These are phyloP conservation scores for Nicotiana noctiflora DNA, from an alignment of 257 asterid genomes.

Conservation along the genomic window DNA sequence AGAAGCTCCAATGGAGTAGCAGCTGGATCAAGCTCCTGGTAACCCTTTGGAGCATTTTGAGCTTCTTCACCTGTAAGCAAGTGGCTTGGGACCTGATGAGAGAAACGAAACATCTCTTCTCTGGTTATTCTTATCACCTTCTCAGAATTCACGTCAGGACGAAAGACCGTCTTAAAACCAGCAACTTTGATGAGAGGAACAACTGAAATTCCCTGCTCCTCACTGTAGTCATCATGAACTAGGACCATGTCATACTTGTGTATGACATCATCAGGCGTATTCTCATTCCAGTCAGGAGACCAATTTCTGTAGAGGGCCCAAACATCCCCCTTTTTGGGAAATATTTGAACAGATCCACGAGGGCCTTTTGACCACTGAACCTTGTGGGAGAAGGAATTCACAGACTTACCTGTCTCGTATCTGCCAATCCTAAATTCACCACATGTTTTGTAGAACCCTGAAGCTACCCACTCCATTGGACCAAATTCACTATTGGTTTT, in stretches of 20 bases:
- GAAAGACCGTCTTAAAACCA: slow-evolving; percentile 25
- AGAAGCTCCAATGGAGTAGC: slow-evolving; percentile 29
- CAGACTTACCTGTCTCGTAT: slow-evolving; percentile 10
- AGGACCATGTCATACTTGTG: slow-evolving; percentile 29
- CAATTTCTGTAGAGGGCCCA: slow-evolving; percentile 29
- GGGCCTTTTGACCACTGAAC: slow-evolving; percentile 26
- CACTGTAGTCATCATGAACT: slow-evolving; percentile 22
- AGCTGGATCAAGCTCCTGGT: slow-evolving; percentile 32
- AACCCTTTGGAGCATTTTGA: slow-evolving; percentile 25
- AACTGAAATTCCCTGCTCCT: slow-evolving; percentile 24
- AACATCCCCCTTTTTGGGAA: slow-evolving; percentile 21
- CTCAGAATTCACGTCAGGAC: slow-evolving; percentile 7
- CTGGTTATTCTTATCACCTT: slow-evolving; percentile 15
- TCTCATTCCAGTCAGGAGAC: slow-evolving; percentile 26
- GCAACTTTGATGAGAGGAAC: slow-evolving; percentile 23
- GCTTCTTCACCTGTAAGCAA: slow-evolving; percentile 27
- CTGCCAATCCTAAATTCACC: slow-evolving; percentile 29
- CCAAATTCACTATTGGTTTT: slow-evolving; percentile 25
- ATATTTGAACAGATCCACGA: slow-evolving; percentile 20
- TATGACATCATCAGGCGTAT: slow-evolving; percentile 25
- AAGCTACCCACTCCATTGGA: slow-evolving; percentile 23
- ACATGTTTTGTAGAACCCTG: slow-evolving; percentile 27
- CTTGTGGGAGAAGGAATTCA: slow-evolving; percentile 29
- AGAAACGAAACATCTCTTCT: slow-evolving; percentile 34
- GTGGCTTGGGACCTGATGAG: slow-evolving; percentile 27